Conservation (phyloP, 1,284 basidiomycete species). For the Peniophora sp. region DNA sequence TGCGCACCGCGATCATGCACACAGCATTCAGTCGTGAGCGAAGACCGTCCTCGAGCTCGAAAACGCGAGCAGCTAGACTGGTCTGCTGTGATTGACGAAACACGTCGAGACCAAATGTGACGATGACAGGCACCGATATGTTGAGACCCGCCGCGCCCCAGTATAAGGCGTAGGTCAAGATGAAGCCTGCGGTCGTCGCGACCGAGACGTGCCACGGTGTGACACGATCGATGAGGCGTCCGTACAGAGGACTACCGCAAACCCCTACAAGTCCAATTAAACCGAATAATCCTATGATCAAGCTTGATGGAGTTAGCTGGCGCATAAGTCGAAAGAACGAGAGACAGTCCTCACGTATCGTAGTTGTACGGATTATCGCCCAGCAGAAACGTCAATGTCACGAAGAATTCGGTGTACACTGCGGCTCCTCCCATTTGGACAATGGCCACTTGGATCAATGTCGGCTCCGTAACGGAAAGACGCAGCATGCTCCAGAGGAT, state of each 20-base stretch:
- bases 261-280: constrained; percentile 43
- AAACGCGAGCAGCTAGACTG: constrained; percentile 31
- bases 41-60: constrained; percentile 26
- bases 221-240: constrained; percentile 40
- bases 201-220: constrained; percentile 43
- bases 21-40: constrained; percentile 45
- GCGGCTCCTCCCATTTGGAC: constrained; percentile 31
- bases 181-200: constrained; percentile 25
- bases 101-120: constrained; percentile 37
- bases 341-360: not conserved
- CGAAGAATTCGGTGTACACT: constrained; percentile 36
- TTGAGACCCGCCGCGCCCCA: constrained; percentile 35
- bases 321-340: too few species aligned
- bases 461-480: constrained; percentile 38
- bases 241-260: constrained; percentile 37
- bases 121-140: constrained; percentile 37
- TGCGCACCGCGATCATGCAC: constrained; percentile 31
- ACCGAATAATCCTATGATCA: constrained; percentile 50
- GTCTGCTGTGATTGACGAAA: constrained; percentile 39
- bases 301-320: constrained; percentile 15
- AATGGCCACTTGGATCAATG: constrained; percentile 36
- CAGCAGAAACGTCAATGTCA: constrained; percentile 2
- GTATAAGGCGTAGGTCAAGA: constrained; percentile 31
- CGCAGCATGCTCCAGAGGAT: constrained; percentile 39
- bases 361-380: not conserved